Percentiles rank a stretch among this genome's conserved stretches.
phyloP scores from a whole-genome alignment of 1,139 yeast genomes.

The Yamadazyma triangularis region DNA sequence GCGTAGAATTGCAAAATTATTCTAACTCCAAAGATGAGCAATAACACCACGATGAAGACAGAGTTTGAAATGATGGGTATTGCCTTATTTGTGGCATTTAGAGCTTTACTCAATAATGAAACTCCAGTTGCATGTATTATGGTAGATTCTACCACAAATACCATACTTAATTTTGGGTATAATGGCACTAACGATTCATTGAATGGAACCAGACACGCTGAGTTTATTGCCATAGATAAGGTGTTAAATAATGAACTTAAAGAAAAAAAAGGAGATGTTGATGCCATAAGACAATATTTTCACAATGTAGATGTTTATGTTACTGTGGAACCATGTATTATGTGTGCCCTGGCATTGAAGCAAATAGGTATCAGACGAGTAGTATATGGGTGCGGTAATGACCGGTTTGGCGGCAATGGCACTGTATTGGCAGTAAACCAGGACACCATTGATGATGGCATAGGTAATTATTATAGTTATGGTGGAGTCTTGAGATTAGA shows the following conservation, averaged over 20 bases:
- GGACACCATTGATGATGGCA: conserved; percentile 24
- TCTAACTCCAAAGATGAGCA: too few species aligned
- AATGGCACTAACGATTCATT: conserved; percentile 86
- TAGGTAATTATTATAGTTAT: conserved; percentile 44
- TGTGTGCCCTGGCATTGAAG: conserved; percentile 93
- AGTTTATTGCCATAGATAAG: conserved; percentile 70
- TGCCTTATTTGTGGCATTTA: conserved; percentile 38
- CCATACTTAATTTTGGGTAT: conserved; percentile 72
- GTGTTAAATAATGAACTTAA: conserved; percentile 26
- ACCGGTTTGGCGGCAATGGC: conserved; percentile 95
- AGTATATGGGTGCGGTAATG: conserved; percentile 90
- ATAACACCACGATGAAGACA: too few species aligned
- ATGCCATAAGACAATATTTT: conserved; percentile 31
- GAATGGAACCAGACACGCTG: conserved; percentile 89
- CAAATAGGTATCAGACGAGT: conserved; percentile 74
- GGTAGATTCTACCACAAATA: conserved; percentile 42
- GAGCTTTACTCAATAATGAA: conserved; percentile 50
- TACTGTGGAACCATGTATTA: conserved; percentile 96
- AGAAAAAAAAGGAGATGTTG: conserved; percentile 10
- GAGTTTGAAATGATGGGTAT: conserved; percentile 35
- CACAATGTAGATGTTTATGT: conserved; percentile 66
- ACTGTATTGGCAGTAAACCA: conserved; percentile 65
- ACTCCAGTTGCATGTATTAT: conserved; percentile 71
- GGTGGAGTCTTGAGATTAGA: conserved; percentile 83
- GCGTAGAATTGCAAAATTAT: too few species aligned